Evolutionary conservation across 2,329 filamentous ascomycete species (phyloP), one percentile per base, ranked within the genome.

Genomic region (Gremmenia infestans): DNA sequence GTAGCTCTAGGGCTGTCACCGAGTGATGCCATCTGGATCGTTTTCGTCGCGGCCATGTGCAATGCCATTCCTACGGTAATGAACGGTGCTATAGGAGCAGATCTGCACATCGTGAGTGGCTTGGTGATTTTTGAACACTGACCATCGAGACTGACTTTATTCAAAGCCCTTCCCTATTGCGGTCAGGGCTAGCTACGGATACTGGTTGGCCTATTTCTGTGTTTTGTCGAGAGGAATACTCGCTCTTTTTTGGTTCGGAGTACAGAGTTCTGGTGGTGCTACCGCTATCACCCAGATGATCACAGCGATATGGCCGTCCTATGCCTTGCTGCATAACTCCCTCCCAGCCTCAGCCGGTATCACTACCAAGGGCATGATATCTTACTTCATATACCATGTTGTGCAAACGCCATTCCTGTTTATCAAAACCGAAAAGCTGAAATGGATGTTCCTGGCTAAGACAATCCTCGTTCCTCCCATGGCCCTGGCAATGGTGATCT

Each of bases 11-110:
- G 37, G 17, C 46, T 62, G 19, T 60, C 56, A 14, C 50, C 54
- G 32, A 52, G 54, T 14, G 55, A 57, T 32, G 58, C 60, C n/a
- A 51, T 63, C 4, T 54, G 48, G 40, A 61, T 59, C 55, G 81
- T 80, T 49, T 74, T 81, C 52, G 79, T 85, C 15, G 84, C 84
- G 47, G 76, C 78, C 15, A 73, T 80, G n/a, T 83, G 81, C 60
- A 81, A 82, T 32, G 78, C 81, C 14, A 74, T 82, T 1, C 70
- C 74, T 5, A 72, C 74, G 57, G 72, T 74, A 8, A 65, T 76
- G 15, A 75, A 76, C 64, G 74, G 74, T 12, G 72, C 72, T 23
- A 72, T 75, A 36, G 74, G 74, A 14, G 70, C 58, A 4, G 46
- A 57, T 11, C 43, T 60, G 6, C 58, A 57, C 48, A 52, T 60